Conservation (phyloP, 768 basidiomycete genomes). For the Lenzites betulinus region DNA sequence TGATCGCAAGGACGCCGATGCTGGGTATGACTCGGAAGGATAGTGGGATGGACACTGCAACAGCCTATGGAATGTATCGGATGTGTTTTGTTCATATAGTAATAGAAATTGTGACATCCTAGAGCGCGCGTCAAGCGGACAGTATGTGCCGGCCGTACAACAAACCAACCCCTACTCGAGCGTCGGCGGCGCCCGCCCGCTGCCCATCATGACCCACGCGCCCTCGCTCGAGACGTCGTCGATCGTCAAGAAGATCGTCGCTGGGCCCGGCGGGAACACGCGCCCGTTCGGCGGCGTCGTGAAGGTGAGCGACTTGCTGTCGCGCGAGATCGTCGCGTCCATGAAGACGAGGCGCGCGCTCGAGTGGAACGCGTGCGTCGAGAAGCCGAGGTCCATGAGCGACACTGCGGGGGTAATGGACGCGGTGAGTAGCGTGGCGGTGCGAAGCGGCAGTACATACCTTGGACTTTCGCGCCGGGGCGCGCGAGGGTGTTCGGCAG, state of each 20-base stretch:
- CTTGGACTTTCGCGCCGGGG: slow-evolving; percentile 42
- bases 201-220: slow-evolving; percentile 67
- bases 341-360: slow-evolving; percentile 77
- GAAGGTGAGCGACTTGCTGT: slow-evolving; percentile 53
- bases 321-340: slow-evolving; percentile 43
- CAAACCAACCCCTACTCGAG: slow-evolving; percentile 37
- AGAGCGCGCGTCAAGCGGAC: too few species aligned
- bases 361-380: slow-evolving; percentile 75
- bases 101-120: too few species aligned
- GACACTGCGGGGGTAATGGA: slow-evolving; percentile 45
- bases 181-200: slow-evolving; percentile 60
- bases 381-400: slow-evolving; percentile 79
- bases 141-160: too few species aligned
- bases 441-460: slow-evolving; percentile 33
- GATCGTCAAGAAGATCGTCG: slow-evolving; percentile 68
- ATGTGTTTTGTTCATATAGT: too few species aligned
- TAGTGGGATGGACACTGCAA: too few species aligned
- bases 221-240: slow-evolving; percentile 66
- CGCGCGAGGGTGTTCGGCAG: slow-evolving; percentile 39
- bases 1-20: too few species aligned
- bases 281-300: slow-evolving; percentile 61
- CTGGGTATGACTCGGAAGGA: too few species aligned
- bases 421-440: background rate
- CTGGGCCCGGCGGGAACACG: slow-evolving; percentile 82
- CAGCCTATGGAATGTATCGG: too few species aligned